Evolutionary conservation across 2,329 filamentous ascomycete species (phyloP).

Genomic region (Alternaria postmessia): DNA sequence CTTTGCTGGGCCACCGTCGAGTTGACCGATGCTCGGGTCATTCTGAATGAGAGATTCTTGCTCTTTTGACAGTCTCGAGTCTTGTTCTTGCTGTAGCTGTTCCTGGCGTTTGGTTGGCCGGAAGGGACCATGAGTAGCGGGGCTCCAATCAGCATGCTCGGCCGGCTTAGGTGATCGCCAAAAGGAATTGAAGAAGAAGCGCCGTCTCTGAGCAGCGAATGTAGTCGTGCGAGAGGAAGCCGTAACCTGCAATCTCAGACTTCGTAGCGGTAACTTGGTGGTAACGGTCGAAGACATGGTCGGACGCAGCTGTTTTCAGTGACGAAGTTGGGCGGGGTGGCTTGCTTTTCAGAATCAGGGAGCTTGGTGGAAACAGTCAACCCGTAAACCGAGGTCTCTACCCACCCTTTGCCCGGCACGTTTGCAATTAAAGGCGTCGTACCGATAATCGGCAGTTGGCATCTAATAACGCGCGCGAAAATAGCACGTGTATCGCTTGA

Average conservation of each 20-base stretch:
- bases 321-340: constrained; percentile 19
- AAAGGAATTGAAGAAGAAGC: constrained; percentile 31
- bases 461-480: constrained; percentile 11
- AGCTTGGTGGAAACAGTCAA: constrained; percentile 21
- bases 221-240: constrained; percentile 1
- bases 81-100: constrained; percentile 28
- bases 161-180: constrained; percentile 25
- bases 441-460: constrained; percentile 23
- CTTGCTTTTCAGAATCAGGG: constrained; percentile 31
- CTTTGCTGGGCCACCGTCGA: constrained; percentile 38
- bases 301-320: constrained; percentile 19
- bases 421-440: constrained; percentile 12
- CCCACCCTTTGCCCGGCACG: constrained; percentile 26
- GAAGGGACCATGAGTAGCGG: constrained; percentile 30
- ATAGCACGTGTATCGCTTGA: constrained; percentile 32
- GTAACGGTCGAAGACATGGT: constrained; percentile 42
- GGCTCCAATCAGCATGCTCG: constrained; percentile 30
- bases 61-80: constrained; percentile 19
- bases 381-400: constrained; percentile 28
- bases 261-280: constrained; percentile 20
- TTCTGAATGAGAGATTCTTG: constrained; percentile 16
- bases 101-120: constrained; percentile 27
- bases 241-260: neutral
- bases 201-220: constrained; percentile 9
- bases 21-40: constrained; percentile 20